Conservation (phyloP, 441 rosid species). For the Theobroma grandiflorum region DNA sequence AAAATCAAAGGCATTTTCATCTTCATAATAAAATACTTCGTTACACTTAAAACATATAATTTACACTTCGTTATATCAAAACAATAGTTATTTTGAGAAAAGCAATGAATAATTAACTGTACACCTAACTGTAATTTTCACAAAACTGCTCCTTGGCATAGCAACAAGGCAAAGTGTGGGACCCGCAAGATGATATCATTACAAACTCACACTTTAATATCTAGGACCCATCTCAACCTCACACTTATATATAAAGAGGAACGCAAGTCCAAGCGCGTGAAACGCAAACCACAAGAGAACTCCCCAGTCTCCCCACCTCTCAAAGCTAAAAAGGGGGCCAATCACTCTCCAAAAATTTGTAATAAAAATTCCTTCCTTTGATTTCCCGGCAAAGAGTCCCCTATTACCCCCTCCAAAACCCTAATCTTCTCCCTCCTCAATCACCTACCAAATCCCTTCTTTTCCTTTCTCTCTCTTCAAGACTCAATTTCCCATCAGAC, state of each 20-base stretch:
- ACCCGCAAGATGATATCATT: neutral
- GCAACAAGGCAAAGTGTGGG: constrained; percentile 15
- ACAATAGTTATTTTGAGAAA: no score
- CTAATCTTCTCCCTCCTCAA: constrained; percentile 17
- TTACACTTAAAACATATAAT: no score
- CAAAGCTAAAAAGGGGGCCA: neutral
- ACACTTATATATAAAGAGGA: neutral
- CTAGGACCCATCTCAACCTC: neutral
- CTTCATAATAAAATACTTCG: no score
- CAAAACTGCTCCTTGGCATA: neutral
- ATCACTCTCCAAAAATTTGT: neutral
- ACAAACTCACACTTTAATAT: neutral
- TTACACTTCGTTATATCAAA: no score
- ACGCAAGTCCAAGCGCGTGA: constrained; percentile 2
- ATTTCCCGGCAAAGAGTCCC: constrained; percentile 20
- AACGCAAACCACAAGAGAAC: neutral
- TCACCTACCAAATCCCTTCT: neutral
- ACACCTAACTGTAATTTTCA: no score
- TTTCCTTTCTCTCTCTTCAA: neutral
- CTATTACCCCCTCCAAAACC: neutral
- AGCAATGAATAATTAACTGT: no score
- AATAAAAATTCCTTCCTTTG: neutral
- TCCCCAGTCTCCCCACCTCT: neutral
- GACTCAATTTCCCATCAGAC: neutral
- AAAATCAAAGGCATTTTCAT: no score